phyloP scores from a whole-genome alignment of 148 eudicot genomes.

The Arbutus unedo region DNA sequence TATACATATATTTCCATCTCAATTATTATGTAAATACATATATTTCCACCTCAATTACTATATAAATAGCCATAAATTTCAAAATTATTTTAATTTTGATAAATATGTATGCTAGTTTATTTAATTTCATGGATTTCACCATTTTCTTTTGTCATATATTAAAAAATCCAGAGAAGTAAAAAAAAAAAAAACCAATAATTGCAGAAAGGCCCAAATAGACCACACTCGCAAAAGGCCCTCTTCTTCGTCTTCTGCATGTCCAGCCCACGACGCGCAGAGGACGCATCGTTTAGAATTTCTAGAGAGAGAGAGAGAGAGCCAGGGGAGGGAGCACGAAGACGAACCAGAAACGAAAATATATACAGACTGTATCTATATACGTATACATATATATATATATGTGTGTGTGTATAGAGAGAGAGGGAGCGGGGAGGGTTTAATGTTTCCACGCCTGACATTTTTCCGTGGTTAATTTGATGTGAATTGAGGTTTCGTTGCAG shows the following conservation, averaged over 20 bases:
- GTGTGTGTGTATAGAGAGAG: background rate
- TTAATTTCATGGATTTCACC: background rate
- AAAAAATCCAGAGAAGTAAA: background rate
- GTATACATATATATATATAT: background rate
- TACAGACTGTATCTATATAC: background rate
- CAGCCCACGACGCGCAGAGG: slow-evolving; percentile 31
- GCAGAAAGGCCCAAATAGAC: slow-evolving; percentile 18
- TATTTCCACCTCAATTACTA: too few relatives aligned
- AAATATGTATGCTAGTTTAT: too few relatives aligned
- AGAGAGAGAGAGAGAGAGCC: background rate
- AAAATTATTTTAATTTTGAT: too few relatives aligned
- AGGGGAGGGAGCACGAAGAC: slow-evolving; percentile 20
- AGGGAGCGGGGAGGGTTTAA: background rate
- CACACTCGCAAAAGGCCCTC: slow-evolving; percentile 14
- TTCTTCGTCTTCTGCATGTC: slow-evolving; percentile 27
- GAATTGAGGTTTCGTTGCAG: slow-evolving; percentile 26
- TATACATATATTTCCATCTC: too few relatives aligned
- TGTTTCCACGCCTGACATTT: slow-evolving; percentile 2
- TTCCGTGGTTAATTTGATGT: slow-evolving; percentile 27
- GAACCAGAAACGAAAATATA: slow-evolving; percentile 16
- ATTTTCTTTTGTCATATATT: background rate
- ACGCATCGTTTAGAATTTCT: slow-evolving; percentile 5
- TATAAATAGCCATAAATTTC: too few relatives aligned
- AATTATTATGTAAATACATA: too few relatives aligned
- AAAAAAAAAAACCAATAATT: background rate